Percentiles rank a stretch among this genome's conserved stretches.
These are phyloP conservation scores for Cyclospora cayetanensis DNA, from an alignment of 169 alveolate species.

Conservation along the genomic window DNA sequence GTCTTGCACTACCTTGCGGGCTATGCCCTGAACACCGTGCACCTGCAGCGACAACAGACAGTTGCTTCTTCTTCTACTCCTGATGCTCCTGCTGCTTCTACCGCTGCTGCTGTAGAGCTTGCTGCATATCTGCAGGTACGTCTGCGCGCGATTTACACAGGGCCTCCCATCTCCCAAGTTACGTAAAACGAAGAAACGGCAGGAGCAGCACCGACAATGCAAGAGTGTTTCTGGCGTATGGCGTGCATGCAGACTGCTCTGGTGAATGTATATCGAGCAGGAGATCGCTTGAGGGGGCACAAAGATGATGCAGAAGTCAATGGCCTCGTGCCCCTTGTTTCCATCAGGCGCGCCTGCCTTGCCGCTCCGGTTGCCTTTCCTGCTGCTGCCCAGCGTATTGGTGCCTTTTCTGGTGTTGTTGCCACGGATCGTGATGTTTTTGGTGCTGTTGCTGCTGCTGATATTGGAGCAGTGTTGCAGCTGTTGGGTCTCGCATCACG, in stretches of 20 bases:
- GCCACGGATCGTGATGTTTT: not conserved
- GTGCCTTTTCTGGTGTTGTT: not conserved
- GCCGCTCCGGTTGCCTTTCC: not conserved
- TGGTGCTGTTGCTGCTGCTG: not conserved
- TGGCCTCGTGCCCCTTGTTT: conserved; percentile 27
- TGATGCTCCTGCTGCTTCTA: not conserved
- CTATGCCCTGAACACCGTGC: not conserved
- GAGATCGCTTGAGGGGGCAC: conserved; percentile 58
- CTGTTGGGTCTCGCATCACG: not conserved
- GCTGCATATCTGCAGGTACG: not conserved
- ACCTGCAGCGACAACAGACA: not conserved
- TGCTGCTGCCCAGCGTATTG: too few relatives aligned
- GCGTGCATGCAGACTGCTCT: conserved; percentile 25
- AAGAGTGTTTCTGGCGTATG: not conserved
- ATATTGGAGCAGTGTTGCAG: not conserved
- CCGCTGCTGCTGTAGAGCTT: not conserved
- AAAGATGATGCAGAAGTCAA: conserved; percentile 38
- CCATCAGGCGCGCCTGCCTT: conserved; percentile 30
- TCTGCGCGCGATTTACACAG: too few relatives aligned
- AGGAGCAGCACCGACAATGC: not conserved
- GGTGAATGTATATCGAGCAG: conserved; percentile 14
- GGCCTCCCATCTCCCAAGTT: not conserved
- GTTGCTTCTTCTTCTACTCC: not conserved
- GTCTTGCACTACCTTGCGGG: not conserved
- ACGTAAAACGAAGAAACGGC: not conserved